phyloP scores from a whole-genome alignment of 495 filamentous ascomycete genomes.

The Penicillium bovifimosum region DNA sequence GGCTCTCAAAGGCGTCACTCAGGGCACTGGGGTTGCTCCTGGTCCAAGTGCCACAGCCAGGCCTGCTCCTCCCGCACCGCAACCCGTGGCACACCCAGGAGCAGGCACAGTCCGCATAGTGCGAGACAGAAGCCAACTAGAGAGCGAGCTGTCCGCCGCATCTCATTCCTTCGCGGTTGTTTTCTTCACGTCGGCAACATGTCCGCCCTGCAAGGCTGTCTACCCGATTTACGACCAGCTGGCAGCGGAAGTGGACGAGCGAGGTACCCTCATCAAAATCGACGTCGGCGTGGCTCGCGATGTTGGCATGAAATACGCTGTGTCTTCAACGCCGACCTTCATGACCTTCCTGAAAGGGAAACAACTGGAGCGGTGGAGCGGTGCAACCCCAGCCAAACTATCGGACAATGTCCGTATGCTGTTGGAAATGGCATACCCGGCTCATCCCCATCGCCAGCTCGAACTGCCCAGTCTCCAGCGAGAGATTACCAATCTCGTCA shows the following conservation, averaged over 20 bases:
- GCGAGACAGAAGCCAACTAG: conserved; percentile 52
- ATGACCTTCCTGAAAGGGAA: conserved; percentile 76
- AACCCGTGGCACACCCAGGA: conserved; percentile 13
- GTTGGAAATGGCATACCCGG: conserved; percentile 68
- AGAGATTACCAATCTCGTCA: conserved; percentile 56
- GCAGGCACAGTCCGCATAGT: conserved; percentile 46
- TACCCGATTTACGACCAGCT: conserved; percentile 81
- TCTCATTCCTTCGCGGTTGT: conserved; percentile 67
- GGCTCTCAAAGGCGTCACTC: conserved; percentile 65
- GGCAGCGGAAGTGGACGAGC: conserved; percentile 65
- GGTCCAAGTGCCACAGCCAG: conserved; percentile 18
- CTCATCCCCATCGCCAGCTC: conserved; percentile 68
- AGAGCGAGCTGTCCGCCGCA: conserved; percentile 53
- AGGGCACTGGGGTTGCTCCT: conserved; percentile 36
- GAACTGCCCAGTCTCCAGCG: conserved; percentile 63
- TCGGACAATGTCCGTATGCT: conserved; percentile 68
- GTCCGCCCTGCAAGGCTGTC: conserved; percentile 75
- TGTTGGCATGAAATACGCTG: conserved; percentile 57
- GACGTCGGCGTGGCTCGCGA: conserved; percentile 66
- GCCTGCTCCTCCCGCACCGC: conserved; percentile 15
- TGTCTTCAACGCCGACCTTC: conserved; percentile 83
- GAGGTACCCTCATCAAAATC: conserved; percentile 73
- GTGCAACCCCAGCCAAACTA: conserved; percentile 63
- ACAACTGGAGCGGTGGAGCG: conserved; percentile 74
- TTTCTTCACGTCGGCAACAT: conserved; percentile 90